Evolutionary conservation across 805 yeast species (phyloP).

Genomic region (Teunomyces cretensis): DNA sequence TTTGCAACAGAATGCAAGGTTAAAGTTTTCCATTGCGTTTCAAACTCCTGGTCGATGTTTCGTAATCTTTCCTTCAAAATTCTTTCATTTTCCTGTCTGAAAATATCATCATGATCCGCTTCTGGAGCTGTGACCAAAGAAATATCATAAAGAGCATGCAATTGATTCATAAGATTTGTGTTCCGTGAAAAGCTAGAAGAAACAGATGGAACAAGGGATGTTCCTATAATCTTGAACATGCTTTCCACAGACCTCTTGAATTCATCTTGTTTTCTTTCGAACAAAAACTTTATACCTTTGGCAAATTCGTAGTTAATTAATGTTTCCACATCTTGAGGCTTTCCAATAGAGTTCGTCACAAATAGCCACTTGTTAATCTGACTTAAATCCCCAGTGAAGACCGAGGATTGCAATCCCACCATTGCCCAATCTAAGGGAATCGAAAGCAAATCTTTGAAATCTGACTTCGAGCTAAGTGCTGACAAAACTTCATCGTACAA

Average conservation of each 20-base stretch:
- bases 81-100: constrained; percentile 13
- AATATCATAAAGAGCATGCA: constrained; percentile 38
- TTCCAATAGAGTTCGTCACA: constrained; percentile 45
- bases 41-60: constrained; percentile 47
- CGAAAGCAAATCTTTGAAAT: constrained; percentile 13
- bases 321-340: constrained; percentile 49
- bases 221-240: constrained; percentile 62
- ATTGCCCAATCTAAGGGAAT: constrained; percentile 58
- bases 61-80: constrained; percentile 28
- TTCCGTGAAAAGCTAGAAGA: constrained; percentile 41
- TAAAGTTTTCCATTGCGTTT: constrained; percentile 57
- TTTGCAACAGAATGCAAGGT: constrained; percentile 56
- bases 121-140: constrained; percentile 20
- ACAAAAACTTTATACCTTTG: constrained; percentile 52
- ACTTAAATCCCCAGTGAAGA: constrained; percentile 56
- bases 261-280: constrained; percentile 26
- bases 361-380: constrained; percentile 60
- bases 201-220: constrained; percentile 45
- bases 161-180: constrained; percentile 32
- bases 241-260: constrained; percentile 43
- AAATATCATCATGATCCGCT: constrained; percentile 9
- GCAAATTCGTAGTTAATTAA: constrained; percentile 66
- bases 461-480: constrained; percentile 42
- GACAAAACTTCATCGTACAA: constrained; percentile 64
- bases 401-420: constrained; percentile 74